Base-by-base conservation (phyloP, 768 basidiomycete genomes). In the Phylloporus sp. region DNA sequence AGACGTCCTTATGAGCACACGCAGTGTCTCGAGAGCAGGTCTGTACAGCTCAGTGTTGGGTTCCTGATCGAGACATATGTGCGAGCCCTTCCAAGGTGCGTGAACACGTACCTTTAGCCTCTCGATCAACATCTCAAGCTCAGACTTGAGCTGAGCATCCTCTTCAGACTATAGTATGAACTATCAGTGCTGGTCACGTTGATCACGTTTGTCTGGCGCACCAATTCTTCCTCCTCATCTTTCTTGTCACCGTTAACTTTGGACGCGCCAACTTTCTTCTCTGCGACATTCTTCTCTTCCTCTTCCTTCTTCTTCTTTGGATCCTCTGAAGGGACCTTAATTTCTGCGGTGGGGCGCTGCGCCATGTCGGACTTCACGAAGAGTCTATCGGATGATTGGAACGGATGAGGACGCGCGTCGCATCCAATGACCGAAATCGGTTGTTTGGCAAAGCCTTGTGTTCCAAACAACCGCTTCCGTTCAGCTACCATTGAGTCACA, bases 121-220 rank as follows among this genome's bases (percentile, higher is more conserved):
- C 67, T 98, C 94, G 26, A 95, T 84, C 23, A 98, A 80, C 94
- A 99, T 93, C 68, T 98, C 97, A 20, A 99, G 78, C 72, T 99
- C 95, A 52, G 82, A 86, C 72, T 90, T 91, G 53, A 99, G 81
- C 64, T 94, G 90, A 28, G 84, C 76, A 70, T 99, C 97, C 73
- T 98, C 97, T 66, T 99, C 97, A 24, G 90, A 93, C 94, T 95
- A 51, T 3, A 8, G 8, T 50, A 43, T 9, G 36, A 8, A 23
- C 10, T 28, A 4, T 68, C 40, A 59, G 50, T 49, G 41, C 40
- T 32, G 4, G 28, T 26, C 23, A 50, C 42, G 53, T 32, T 31
- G 38, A 53, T 58, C 60, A 40, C 47, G 56, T 16, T 55, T 24
- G 50, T 46, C 44, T 27, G 50, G 79, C 89, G 64, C 63, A 95